Base-by-base conservation (phyloP, 2,329 filamentous ascomycete species). In the Neopestalotiopsis sp. region DNA sequence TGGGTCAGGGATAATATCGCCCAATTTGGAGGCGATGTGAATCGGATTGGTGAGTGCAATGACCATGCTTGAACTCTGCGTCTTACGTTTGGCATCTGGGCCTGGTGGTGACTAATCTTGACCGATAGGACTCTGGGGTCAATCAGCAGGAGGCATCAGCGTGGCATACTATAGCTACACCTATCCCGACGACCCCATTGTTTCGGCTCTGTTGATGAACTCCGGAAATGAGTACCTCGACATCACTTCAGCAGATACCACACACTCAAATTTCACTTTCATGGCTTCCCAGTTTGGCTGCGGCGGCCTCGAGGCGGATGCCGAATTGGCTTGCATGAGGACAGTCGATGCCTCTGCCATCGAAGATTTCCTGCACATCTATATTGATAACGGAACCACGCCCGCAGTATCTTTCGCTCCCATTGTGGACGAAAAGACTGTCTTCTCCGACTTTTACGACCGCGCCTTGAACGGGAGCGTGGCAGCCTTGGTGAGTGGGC, bases 1-100 rank as follows among this genome's bases (percentile, higher is more conserved):
- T 88, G 85, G 86, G 76, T 85, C 0, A 79, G 79, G 42, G 77
- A 82, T 69, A 86, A 88, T 72, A 83, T 87, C 52, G 78, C 71
- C 5, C 75, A 75, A 3, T 88, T 88, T 71, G 84, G 84, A 62
- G 85, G 86, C 30, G 82, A 84, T 69, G 74, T 77, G 2, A 69
- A 75, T 3, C 76, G 78, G 10, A 85, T 86, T 69, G 80, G 59
- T 62, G 20, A 62, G 30, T 34, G 34, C 9, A 59, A 24, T 32
- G 7, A 14, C 17, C 59, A 62, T 24, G 32, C 5, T 9, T 20
- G n/a, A 2, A 17, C 17, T 12, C 14, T n/a, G 34, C 20, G 30
- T 42, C 57, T 62, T 14, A 7, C 17, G 13, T 30, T 38, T 38
- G 34, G 34, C 30, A 30, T 13, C 24, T 14, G 17, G 14, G 38